phyloP scores from a whole-genome alignment of 108 stramenopile genomes.

The Cyclotella cryptica region DNA sequence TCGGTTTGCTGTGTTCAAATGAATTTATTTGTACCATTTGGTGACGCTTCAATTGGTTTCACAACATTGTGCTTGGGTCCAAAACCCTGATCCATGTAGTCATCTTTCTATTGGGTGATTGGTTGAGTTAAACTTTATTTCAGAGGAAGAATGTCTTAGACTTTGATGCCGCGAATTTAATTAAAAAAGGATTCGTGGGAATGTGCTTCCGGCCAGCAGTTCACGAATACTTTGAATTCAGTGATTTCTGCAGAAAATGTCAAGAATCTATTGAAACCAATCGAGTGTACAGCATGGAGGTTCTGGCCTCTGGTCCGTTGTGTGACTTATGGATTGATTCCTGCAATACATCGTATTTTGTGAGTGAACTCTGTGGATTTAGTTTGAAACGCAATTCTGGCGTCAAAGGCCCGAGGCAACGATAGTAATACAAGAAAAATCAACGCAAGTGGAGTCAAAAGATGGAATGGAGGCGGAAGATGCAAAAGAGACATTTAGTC shows the following conservation, averaged over 20 bases:
- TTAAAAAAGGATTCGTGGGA: slow-evolving; percentile 94
- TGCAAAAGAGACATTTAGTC: background rate
- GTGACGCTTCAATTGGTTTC: too few relatives aligned
- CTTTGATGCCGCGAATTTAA: slow-evolving; percentile 84
- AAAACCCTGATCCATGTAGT: slow-evolving; percentile 95
- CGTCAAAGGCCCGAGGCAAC: too few relatives aligned
- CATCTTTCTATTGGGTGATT: too few relatives aligned
- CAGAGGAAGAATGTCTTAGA: slow-evolving; percentile 83
- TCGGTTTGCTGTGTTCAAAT: too few relatives aligned
- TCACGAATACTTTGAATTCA: slow-evolving; percentile 95
- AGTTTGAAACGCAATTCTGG: too few relatives aligned
- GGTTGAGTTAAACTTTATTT: slow-evolving; percentile 87
- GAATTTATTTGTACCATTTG: too few relatives aligned
- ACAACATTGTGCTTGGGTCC: too few relatives aligned
- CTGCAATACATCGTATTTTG: slow-evolving; percentile 92
- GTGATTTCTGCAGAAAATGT: slow-evolving; percentile 77
- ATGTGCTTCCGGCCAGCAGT: slow-evolving; percentile 94
- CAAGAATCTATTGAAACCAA: slow-evolving; percentile 76
- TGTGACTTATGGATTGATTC: slow-evolving; percentile 88
- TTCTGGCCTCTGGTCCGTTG: too few relatives aligned
- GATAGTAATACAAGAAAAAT: slow-evolving; percentile 34
- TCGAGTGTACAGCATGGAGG: too few relatives aligned
- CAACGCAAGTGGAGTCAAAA: background rate
- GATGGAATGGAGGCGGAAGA: too few relatives aligned
- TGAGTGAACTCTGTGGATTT: too few relatives aligned